Evolutionary conservation across 2,329 filamentous ascomycete genomes (phyloP), one percentile per base, ranked within the genome.

Genomic region (Neofusicoccum parvum): DNA sequence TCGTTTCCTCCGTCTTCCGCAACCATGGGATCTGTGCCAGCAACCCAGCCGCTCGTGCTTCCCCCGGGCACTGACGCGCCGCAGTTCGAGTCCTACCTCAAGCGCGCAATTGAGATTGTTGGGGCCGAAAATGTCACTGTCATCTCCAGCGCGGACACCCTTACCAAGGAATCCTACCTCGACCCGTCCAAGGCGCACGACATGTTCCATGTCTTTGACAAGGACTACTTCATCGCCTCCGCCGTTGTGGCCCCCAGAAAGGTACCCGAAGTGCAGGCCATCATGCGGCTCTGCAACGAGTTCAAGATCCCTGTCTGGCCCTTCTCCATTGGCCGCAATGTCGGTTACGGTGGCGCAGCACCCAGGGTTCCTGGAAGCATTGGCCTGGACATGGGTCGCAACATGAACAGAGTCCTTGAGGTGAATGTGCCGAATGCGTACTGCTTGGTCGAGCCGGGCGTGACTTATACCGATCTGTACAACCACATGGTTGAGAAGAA

Each of bases 301-400:
- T 70, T 76, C 67, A 68, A 70, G 10, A 70, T 79, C 14, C 75
- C 76, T 3, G 56, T 78, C 5, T 78, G 72, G 66, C 74, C 70
- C 43, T 75, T 68, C 70, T 73, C 73, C 58, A 74, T 71, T 67
- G 81, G 80, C 9, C 76, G 81, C 32, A 85, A 85, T 67, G 70
- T 82, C 3, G 81, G 82, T 11, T 85, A 85, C 65, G 83, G 83
- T 14, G 82, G 83, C 3, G 79, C 83, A 2, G 81, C 81, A 0
- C 82, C 82, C 0, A 71, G 80, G 11, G 75, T 83, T 1, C 75
- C 76, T 1, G 82, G 82, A 0, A 80, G 76, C 32, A 74, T 84
- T 5, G 80, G 80, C 0, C 67, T 85, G n/a, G 80, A 83, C 65
- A 71, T 84, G 1, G 80, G 80, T 7, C 70, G 69, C 27, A 71